A percentile compares a stretch with the other conserved stretches of the same genome.
Conservation (phyloP, 371 early-diverging fungal genomes). For the Fennellomyces sp. region DNA sequence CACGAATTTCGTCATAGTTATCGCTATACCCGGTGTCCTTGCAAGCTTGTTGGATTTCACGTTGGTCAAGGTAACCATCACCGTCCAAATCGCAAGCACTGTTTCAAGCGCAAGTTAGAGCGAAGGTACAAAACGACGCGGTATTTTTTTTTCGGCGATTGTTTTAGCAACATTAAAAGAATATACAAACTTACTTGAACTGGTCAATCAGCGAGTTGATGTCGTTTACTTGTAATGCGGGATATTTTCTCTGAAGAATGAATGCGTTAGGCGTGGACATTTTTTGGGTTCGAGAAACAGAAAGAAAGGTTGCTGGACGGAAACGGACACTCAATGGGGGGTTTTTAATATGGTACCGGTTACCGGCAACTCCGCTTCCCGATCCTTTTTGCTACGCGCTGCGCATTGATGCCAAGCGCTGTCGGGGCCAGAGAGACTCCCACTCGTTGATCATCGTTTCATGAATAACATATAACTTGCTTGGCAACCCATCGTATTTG, state of each 20-base stretch:
- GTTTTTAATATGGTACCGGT: neutral
- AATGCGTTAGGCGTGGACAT: conserved; percentile 47
- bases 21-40: conserved; percentile 72
- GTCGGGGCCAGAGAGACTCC: too few relatives aligned
- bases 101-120: neutral
- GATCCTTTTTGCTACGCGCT: neutral
- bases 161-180: too few relatives aligned
- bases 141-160: neutral
- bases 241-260: conserved; percentile 64
- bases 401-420: neutral
- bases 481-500: too few relatives aligned
- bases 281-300: conserved; percentile 3
- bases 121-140: neutral
- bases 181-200: conserved; percentile 60
- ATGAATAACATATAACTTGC: too few relatives aligned
- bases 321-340: neutral
- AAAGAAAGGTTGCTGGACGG: conserved; percentile 5
- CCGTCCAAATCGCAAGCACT: conserved; percentile 75
- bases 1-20: conserved; percentile 79
- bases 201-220: conserved; percentile 63
- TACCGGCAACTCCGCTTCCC: neutral
- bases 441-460: too few relatives aligned
- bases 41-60: conserved; percentile 71
- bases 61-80: conserved; percentile 77
- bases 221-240: conserved; percentile 61